A percentile compares a stretch with the other conserved stretches of the same genome.
Conservation (phyloP, 2,329 filamentous ascomycete species). For the Penicillium palitans region DNA sequence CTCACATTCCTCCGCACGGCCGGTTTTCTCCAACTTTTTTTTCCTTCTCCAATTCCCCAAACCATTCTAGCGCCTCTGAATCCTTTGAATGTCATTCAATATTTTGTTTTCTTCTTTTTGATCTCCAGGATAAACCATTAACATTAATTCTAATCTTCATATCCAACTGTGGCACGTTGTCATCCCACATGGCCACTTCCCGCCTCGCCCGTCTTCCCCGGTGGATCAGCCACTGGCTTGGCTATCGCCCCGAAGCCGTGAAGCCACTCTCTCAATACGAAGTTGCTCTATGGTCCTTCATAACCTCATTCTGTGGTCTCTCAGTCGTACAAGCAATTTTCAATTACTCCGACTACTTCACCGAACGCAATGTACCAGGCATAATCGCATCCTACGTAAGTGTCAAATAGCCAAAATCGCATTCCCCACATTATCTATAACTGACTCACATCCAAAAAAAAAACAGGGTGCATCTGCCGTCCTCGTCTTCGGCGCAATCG, state of each 20-base stretch:
- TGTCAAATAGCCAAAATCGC: neutral
- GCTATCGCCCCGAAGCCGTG: conserved; percentile 26
- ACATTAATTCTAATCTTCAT: neutral
- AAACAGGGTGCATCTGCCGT: conserved; percentile 36
- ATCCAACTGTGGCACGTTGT: neutral
- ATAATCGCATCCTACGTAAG: conserved; percentile 32
- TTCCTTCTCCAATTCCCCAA: neutral
- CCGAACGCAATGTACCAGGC: conserved; percentile 26
- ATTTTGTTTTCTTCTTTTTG: neutral
- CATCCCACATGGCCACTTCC: conserved; percentile 17
- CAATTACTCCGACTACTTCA: conserved; percentile 31
- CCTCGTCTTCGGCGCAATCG: conserved; percentile 35
- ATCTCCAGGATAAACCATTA: neutral
- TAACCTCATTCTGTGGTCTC: conserved; percentile 30
- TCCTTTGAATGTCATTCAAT: neutral
- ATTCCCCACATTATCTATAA: neutral
- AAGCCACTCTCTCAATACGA: conserved; percentile 26
- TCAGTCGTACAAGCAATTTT: conserved; percentile 29
- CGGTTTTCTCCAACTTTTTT: conserved; percentile 12
- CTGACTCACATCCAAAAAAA: neutral
- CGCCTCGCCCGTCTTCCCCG: conserved; percentile 28
- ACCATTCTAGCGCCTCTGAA: neutral
- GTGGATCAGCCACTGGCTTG: conserved; percentile 33
- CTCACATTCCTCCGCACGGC: conserved; percentile 12
- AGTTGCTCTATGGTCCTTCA: conserved; percentile 30